Evolutionary conservation across 176 grass and related monocot genomes (phyloP).

Genomic region (Oryza coarctata): DNA sequence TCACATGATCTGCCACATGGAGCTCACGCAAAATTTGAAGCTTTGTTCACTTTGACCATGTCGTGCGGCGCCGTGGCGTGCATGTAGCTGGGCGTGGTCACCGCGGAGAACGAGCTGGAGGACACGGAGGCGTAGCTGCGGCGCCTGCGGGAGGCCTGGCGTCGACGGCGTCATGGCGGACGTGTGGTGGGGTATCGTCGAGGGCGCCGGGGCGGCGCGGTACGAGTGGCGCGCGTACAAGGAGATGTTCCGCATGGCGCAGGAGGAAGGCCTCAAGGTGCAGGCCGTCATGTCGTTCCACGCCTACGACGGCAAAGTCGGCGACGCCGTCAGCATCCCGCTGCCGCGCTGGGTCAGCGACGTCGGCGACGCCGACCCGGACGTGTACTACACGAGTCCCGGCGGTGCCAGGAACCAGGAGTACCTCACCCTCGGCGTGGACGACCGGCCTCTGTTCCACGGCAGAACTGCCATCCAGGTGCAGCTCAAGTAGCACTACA

Average conservation of each 20-base stretch:
- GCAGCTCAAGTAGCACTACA: neutral
- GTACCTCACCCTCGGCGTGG: slow-evolving; percentile 66
- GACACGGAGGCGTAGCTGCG: slow-evolving; percentile 52
- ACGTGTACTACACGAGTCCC: slow-evolving; percentile 63
- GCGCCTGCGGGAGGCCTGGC: slow-evolving; percentile 42
- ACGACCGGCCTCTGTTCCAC: slow-evolving; percentile 55
- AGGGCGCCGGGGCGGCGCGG: slow-evolving; percentile 29
- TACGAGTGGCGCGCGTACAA: slow-evolving; percentile 78
- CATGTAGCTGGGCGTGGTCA: slow-evolving; percentile 71
- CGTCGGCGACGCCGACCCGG: slow-evolving; percentile 35
- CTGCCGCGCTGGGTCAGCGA: slow-evolving; percentile 52
- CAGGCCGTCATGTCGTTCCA: slow-evolving; percentile 92
- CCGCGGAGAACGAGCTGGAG: slow-evolving; percentile 36
- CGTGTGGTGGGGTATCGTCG: slow-evolving; percentile 79
- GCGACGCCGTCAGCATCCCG: slow-evolving; percentile 54
- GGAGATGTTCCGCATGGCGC: slow-evolving; percentile 51
- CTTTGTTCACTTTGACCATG: neutral
- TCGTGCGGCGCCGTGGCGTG: neutral
- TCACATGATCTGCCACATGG: neutral
- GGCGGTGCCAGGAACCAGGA: slow-evolving; percentile 49
- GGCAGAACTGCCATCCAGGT: slow-evolving; percentile 67
- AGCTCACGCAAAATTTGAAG: neutral
- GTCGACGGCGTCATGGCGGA: slow-evolving; percentile 79
- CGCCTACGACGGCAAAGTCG: slow-evolving; percentile 81
- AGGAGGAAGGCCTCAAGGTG: slow-evolving; percentile 60